These are phyloP conservation scores for Fusarium sp. DNA, from an alignment of 2,329 filamentous ascomycete species.

Conservation along the genomic window DNA sequence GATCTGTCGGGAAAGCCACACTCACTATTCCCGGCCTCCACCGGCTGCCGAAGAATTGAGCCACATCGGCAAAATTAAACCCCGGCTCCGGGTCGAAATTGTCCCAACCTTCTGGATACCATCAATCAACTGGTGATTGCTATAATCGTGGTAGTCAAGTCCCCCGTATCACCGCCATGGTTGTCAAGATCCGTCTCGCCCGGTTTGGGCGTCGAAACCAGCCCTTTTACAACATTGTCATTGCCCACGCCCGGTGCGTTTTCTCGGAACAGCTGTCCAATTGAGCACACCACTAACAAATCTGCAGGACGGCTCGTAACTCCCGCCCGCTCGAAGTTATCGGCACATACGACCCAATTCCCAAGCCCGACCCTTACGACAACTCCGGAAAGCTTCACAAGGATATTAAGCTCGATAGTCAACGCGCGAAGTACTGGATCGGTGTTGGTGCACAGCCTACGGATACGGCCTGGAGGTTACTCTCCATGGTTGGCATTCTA, in stretches of 20 bases:
- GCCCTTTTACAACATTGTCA: conserved; percentile 98
- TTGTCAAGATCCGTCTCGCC: conserved; percentile 91
- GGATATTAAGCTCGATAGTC: conserved; percentile 86
- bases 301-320: conserved; percentile 80
- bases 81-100: conserved; percentile 48
- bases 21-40: conserved; percentile 2
- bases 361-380: conserved; percentile 70
- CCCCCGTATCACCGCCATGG: conserved; percentile 67
- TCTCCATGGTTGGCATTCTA: conserved; percentile 75
- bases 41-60: conserved; percentile 33
- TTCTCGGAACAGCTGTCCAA: not conserved
- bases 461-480: conserved; percentile 86
- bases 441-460: conserved; percentile 96
- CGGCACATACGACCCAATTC: conserved; percentile 78
- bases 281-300: conserved; percentile 3
- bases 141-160: conserved; percentile 30
- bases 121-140: conserved; percentile 1
- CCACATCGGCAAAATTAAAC: conserved; percentile 51
- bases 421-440: conserved; percentile 92
- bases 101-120: conserved; percentile 38
- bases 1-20: not conserved
- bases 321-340: conserved; percentile 94
- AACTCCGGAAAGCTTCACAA: conserved; percentile 80
- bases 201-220: conserved; percentile 89
- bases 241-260: conserved; percentile 86